Conservation (phyloP, 148 eudicot species). For the Cornus kousa region DNA sequence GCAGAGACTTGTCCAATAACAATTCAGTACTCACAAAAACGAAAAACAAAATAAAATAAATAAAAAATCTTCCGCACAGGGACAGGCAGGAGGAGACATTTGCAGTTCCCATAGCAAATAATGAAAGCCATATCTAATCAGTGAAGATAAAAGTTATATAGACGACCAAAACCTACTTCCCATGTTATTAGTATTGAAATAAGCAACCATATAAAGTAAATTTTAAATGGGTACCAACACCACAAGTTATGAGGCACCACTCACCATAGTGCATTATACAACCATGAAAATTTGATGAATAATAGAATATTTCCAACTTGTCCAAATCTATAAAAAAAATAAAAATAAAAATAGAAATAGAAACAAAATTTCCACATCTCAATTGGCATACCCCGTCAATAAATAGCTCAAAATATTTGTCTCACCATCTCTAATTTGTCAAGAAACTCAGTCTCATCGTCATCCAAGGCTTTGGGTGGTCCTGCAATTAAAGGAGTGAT, state of each 20-base stretch:
- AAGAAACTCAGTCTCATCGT: slow-evolving; percentile 93
- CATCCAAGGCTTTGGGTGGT: slow-evolving; percentile 98
- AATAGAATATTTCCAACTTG: not conserved
- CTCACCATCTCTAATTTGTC: slow-evolving; percentile 73
- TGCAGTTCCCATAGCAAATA: not conserved
- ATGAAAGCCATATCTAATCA: not conserved
- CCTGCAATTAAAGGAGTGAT: slow-evolving; percentile 45
- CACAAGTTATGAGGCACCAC: not conserved
- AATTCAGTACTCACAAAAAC: no score
- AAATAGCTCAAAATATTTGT: slow-evolving; percentile 3
- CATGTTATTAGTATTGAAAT: not conserved
- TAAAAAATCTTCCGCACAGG: not conserved
- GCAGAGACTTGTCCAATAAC: no score
- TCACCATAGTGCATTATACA: not conserved
- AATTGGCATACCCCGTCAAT: not conserved
- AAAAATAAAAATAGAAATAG: not conserved
- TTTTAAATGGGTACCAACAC: not conserved
- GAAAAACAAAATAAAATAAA: no score
- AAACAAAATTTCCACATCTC: not conserved
- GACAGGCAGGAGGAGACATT: not conserved
- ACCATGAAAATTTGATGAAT: not conserved
- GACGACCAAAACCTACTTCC: not conserved
- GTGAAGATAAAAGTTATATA: not conserved
- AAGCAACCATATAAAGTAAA: not conserved
- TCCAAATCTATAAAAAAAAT: no score